phyloP scores from a whole-genome alignment of 768 basidiomycete species.

The Mycena venus region DNA sequence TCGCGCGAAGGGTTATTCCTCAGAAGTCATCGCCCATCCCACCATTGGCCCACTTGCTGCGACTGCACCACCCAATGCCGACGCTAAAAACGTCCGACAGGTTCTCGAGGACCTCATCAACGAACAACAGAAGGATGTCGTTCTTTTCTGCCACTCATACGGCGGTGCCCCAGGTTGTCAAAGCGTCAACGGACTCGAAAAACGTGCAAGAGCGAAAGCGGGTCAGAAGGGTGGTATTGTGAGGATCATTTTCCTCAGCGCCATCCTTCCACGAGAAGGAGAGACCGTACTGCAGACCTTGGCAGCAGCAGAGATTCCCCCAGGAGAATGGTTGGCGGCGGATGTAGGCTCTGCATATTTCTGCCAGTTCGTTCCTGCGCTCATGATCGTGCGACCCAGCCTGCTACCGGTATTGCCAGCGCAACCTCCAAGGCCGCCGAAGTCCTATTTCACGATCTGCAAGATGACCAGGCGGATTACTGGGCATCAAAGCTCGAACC shows the following conservation, averaged over 20 bases:
- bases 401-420: background rate
- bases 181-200: background rate
- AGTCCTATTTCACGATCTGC: background rate
- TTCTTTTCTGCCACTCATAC: background rate
- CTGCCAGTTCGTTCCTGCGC: background rate
- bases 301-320: background rate
- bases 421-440: background rate
- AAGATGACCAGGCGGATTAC: background rate
- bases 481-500: background rate
- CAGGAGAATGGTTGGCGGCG: background rate
- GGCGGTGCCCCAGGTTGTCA: background rate
- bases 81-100: background rate
- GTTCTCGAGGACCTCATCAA: background rate
- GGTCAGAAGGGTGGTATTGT: background rate
- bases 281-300: background rate
- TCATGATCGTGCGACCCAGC: background rate
- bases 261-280: background rate
- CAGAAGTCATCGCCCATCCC: background rate
- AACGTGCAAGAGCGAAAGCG: background rate
- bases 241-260: background rate
- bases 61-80: background rate
- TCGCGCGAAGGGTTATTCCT: background rate
- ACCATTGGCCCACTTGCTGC: background rate
- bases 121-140: background rate
- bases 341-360: background rate